Evolutionary conservation across 257 asterid genomes (phyloP), one percentile per base, ranked within the genome.

Genomic region (Solanum sitiens): DNA sequence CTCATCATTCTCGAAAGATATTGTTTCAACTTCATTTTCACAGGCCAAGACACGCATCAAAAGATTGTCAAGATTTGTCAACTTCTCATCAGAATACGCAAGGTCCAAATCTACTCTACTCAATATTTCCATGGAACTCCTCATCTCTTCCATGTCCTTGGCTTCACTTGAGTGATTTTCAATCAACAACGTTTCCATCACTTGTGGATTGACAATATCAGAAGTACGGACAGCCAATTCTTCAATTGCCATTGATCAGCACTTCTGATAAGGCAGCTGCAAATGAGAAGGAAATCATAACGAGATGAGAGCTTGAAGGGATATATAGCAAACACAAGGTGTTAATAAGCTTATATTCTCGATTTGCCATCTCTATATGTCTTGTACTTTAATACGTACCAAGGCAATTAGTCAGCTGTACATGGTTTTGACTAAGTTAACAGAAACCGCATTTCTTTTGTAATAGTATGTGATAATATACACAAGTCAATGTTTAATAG

Each of bases 41-140:
- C 89, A 90, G 2, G 94, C 89, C 86, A 90, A 88, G 63, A 93
- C 89, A 68, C 37, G 90, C 89, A 89, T 82, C 85, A 97, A 90
- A 40, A 97, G 96, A 84, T 91, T 90, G 87, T 94, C 96, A 83
- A 97, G 88, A 91, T 93, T 93, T 74, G 85, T 88, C 86, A 95
- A 89, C 88, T 97, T 97, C 87, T 94, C 93, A 3, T 96, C 94
- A 86, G 93, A 86, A 91, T 89, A 91, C 56, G 92, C 93, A 65
- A 94, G 84, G 88, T 92, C 91, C 86, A 91, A 79, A 72, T 91
- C 93, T 72, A 90, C 92, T 89, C 80, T 71, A 50, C 87, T 89
- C 73, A 92, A 92, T 44, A 90, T 89, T 86, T 93, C 92, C 92
- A 86, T 87, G 11, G 87, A 56, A 79, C 86, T 90, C 91, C 86